Percentiles rank a stretch among this genome's conserved stretches.
phyloP scores from a whole-genome alignment of 768 basidiomycete species.

The Cantharellus cinnabarinus region DNA sequence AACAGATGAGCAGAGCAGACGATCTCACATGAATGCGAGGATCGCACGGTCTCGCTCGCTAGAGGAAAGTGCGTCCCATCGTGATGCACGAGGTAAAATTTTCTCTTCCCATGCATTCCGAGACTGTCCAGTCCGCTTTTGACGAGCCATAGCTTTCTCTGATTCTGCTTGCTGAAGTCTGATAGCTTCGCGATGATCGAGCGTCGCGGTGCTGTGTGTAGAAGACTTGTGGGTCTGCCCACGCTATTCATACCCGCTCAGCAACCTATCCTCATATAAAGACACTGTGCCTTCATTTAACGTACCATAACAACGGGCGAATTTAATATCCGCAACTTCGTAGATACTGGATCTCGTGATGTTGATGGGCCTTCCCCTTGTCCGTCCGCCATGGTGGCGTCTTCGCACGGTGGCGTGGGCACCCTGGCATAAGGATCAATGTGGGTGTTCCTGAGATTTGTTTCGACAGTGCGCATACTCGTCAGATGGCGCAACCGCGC shows the following conservation, averaged over 20 bases:
- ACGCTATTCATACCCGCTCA: neutral
- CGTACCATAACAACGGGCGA: neutral
- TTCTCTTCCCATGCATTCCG: neutral
- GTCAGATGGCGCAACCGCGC: neutral
- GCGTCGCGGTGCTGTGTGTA: neutral
- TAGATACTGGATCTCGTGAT: neutral
- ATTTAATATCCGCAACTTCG: neutral
- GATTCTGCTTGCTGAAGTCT: neutral
- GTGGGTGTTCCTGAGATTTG: neutral
- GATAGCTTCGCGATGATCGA: neutral
- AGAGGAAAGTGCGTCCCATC: neutral
- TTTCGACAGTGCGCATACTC: neutral
- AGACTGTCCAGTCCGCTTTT: neutral
- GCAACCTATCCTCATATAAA: too few species aligned
- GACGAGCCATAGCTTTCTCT: neutral
- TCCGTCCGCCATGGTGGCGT: neutral
- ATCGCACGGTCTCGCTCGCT: neutral
- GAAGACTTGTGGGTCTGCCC: neutral
- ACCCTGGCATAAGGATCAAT: neutral
- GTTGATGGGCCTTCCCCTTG: neutral
- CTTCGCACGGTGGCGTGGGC: too few species aligned
- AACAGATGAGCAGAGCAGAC: neutral
- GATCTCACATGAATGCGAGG: neutral
- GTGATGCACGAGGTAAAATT: neutral
- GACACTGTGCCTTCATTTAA: neutral